phyloP scores from a whole-genome alignment of 441 rosid species.

The Biscutella laevigata region DNA sequence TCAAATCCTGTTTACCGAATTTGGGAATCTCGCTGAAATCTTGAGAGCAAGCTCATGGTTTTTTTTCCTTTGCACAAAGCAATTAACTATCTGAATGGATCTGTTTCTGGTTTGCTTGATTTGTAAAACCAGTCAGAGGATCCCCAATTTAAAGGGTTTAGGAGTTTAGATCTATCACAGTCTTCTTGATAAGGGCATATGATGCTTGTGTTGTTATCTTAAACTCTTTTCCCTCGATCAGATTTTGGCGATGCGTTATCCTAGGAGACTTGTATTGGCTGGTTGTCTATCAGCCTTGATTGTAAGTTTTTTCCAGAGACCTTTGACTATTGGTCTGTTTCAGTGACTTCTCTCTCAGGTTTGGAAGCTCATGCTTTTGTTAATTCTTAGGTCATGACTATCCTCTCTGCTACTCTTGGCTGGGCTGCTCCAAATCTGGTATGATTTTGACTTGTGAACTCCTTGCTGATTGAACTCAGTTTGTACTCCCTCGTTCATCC shows the following conservation, averaged over 20 bases:
- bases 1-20: too few species aligned
- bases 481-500: too few species aligned
- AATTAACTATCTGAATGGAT: not conserved
- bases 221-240: conserved; percentile 1
- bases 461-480: not conserved
- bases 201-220: not conserved
- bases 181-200: not conserved
- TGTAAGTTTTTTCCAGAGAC: conserved; percentile 38
- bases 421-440: conserved; percentile 98
- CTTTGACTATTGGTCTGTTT: not conserved
- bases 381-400: conserved; percentile 70
- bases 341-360: not conserved
- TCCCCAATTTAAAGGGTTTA: not conserved
- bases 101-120: too few species aligned
- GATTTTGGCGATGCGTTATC: conserved; percentile 97
- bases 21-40: too few species aligned
- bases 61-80: too few species aligned
- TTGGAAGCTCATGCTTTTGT: conserved; percentile 5
- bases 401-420: conserved; percentile 78
- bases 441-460: conserved; percentile 21
- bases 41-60: too few species aligned
- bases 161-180: not conserved
- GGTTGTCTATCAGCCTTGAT: conserved; percentile 72
- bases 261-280: conserved; percentile 81
- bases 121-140: too few species aligned